Conservation (phyloP, 306 rosid genomes). For the Cicer cuneatum region DNA sequence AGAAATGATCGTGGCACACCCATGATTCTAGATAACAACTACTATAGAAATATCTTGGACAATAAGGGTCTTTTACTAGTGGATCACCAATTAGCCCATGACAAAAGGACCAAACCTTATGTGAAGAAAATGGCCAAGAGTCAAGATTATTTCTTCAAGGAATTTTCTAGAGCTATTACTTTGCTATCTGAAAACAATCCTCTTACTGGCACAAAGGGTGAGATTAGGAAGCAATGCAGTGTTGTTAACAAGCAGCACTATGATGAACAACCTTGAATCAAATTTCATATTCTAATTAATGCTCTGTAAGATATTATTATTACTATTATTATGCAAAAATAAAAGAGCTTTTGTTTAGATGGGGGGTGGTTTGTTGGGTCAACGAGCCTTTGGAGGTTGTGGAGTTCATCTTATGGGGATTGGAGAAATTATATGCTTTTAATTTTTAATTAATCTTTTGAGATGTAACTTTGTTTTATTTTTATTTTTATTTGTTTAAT, state of each 20-base stretch:
- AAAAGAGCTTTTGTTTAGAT: conserved; percentile 34
- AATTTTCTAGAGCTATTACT: conserved; percentile 79
- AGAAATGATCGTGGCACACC: conserved; percentile 98
- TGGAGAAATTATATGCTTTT: conserved; percentile 41
- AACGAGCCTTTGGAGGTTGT: conserved; percentile 15
- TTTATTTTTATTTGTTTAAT: conserved; percentile 28
- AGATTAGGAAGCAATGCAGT: conserved; percentile 91
- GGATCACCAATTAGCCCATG: conserved; percentile 85
- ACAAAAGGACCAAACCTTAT: conserved; percentile 87
- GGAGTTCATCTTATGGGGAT: conserved; percentile 28
- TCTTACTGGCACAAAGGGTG: conserved; percentile 87
- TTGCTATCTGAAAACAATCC: conserved; percentile 94
- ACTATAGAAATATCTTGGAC: conserved; percentile 92
- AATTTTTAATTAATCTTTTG: conserved; percentile 12
- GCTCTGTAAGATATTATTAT: conserved; percentile 28
- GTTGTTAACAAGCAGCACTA: conserved; percentile 75
- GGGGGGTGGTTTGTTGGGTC: conserved; percentile 19
- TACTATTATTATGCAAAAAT: conserved; percentile 39
- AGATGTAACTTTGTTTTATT: conserved; percentile 30
- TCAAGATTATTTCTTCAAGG: conserved; percentile 87
- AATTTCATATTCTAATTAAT: not conserved
- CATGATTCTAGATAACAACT: conserved; percentile 92
- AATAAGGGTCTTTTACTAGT: conserved; percentile 85
- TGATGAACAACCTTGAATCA: conserved; percentile 28
- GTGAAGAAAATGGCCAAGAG: conserved; percentile 98